Evolutionary conservation across 768 basidiomycete species (phyloP).

Genomic region (Amanita subjunquillea): DNA sequence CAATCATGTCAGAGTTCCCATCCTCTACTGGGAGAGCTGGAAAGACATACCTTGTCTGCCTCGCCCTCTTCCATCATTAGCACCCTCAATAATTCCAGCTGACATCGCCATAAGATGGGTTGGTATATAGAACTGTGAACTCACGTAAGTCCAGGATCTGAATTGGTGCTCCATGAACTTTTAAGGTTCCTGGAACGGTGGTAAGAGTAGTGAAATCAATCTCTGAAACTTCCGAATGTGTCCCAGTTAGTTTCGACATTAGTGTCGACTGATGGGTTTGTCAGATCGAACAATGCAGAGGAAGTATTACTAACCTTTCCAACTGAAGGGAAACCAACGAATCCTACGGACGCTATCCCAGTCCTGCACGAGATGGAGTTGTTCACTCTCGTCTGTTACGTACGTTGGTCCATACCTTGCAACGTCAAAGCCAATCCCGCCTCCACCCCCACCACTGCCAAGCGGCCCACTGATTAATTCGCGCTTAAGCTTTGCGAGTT

Average conservation of each 20-base stretch:
- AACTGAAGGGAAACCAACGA: slow-evolving; percentile 88
- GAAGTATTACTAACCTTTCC: slow-evolving; percentile 55
- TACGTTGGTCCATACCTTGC: slow-evolving; percentile 35
- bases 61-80: slow-evolving; percentile 91
- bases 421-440: slow-evolving; percentile 93
- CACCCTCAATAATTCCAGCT: slow-evolving; percentile 98
- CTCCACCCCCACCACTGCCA: slow-evolving; percentile 79
- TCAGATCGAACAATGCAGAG: not conserved
- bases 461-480: slow-evolving; percentile 78
- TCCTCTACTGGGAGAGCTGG: not conserved
- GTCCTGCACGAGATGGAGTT: slow-evolving; percentile 38
- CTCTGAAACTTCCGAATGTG: slow-evolving; percentile 90
- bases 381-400: not conserved
- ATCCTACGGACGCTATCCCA: slow-evolving; percentile 94
- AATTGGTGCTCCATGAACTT: slow-evolving; percentile 92
- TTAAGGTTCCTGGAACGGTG: slow-evolving; percentile 90
- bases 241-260: slow-evolving; percentile 95
- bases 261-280: slow-evolving; percentile 56
- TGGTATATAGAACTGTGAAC: slow-evolving; percentile 15
- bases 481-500: slow-evolving; percentile 92
- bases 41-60: slow-evolving; percentile 78
- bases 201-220: slow-evolving; percentile 97
- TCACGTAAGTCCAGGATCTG: slow-evolving; percentile 88
- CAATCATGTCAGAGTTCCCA: slow-evolving; percentile 6
- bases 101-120: slow-evolving; percentile 4